Base-by-base conservation (phyloP, 2,329 filamentous ascomycete species). In the Cordyceps militaris region DNA sequence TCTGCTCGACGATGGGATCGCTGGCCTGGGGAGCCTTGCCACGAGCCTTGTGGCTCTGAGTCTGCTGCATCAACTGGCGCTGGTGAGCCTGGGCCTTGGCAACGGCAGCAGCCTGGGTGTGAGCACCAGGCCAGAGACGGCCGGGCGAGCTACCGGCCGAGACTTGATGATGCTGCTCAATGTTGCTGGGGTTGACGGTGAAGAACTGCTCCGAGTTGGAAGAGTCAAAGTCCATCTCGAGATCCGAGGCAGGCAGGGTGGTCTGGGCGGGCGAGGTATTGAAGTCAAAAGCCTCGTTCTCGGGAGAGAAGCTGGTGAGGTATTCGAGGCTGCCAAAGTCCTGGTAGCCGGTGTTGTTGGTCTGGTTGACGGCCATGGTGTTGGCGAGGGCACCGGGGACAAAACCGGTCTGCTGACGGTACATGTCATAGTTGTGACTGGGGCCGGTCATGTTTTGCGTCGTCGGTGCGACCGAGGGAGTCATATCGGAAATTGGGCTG, bases 321-420 rank as follows among this genome's bases (percentile, higher is more conserved):
- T 79, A 84, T 48, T 80, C 76, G 59, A 81, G 69, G 59, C 70
- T 74, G 46, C 75, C 77, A 60, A 76, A 73, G 61, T 73, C 73
- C 64, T 79, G 74, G 66, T 80, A 85, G 53, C 78, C 79, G 46
- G 76, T 74, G 65, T 84, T 76, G 67, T 80, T 78, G 46, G 72
- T 69, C 67, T 88, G 80, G 71, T 89, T 91, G 66, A 94, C 82
- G 36, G 89, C 88, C 68, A 94, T 82, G 13, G 92, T 88, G 72
- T 84, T 89, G 43, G 87, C 85, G 62, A 94, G 78, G 54, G 91
- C 92, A 61, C 91, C 91, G 1, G 90, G 87, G 0, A 94, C 90
- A 30, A 97, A 85, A 62, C 92, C 91, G 3, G 94, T 97, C 77
- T 97, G 92, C 71, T 99, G 94, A 76, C 91, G 89, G 77, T 97